phyloP scores from a whole-genome alignment of 2,329 filamentous ascomycete genomes.

The Fusarium nisikadoi region DNA sequence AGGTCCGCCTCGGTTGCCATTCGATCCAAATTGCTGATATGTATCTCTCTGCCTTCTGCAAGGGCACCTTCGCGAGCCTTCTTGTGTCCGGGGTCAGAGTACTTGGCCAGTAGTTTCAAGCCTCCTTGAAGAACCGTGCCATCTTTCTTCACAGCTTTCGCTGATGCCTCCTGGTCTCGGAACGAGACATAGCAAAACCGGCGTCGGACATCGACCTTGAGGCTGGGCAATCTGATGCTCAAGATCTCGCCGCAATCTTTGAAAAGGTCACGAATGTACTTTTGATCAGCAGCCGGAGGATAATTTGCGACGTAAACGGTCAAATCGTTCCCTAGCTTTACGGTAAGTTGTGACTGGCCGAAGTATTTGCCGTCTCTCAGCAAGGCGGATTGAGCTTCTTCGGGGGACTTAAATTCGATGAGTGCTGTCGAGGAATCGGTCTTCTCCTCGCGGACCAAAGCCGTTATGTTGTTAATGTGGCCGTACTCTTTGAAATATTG shows the following conservation, averaged over 20 bases:
- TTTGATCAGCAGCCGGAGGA: slow-evolving; percentile 78
- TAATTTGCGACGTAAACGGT: slow-evolving; percentile 95
- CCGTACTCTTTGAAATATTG: slow-evolving; percentile 95
- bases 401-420: slow-evolving; percentile 84
- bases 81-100: slow-evolving; percentile 83
- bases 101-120: slow-evolving; percentile 78
- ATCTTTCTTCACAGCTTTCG: slow-evolving; percentile 77
- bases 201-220: slow-evolving; percentile 88
- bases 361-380: slow-evolving; percentile 85
- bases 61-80: slow-evolving; percentile 82
- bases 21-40: slow-evolving; percentile 75
- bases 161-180: slow-evolving; percentile 72
- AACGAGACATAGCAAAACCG: slow-evolving; percentile 99
- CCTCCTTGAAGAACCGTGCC: slow-evolving; percentile 74
- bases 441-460: slow-evolving; percentile 69
- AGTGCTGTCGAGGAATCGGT: slow-evolving; percentile 74
- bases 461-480: slow-evolving; percentile 79
- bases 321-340: slow-evolving; percentile 78
- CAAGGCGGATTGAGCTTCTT: slow-evolving; percentile 84
- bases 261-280: slow-evolving; percentile 75
- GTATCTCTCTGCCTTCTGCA: slow-evolving; percentile 88
- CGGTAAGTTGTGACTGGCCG: slow-evolving; percentile 76
- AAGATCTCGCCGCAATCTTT: slow-evolving; percentile 82
- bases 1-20: slow-evolving; percentile 74
- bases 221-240: slow-evolving; percentile 87